Conservation (phyloP, 2,329 filamentous ascomycete species). For the Fusarium hainanense region DNA sequence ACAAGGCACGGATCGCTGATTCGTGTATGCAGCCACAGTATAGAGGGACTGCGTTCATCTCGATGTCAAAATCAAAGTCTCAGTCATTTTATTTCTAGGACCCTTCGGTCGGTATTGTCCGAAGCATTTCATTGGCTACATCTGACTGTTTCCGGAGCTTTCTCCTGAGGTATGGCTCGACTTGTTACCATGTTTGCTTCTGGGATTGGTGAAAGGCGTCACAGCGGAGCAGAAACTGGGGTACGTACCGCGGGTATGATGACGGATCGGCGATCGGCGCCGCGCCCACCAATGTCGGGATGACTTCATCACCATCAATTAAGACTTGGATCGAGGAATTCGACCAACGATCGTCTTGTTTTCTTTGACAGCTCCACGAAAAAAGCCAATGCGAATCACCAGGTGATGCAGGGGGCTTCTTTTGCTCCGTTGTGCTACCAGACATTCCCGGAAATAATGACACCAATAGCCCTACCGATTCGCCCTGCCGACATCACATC, state of each 20-base stretch:
- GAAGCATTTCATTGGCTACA: neutral
- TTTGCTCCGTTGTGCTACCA: conserved; percentile 9
- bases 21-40: conserved; percentile 6
- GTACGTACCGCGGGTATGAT: conserved; percentile 25
- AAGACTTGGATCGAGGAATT: conserved; percentile 37
- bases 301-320: conserved; percentile 43
- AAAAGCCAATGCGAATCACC: conserved; percentile 6
- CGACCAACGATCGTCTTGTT: conserved; percentile 29
- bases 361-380: neutral
- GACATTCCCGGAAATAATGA: conserved; percentile 24
- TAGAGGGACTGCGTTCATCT: neutral
- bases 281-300: conserved; percentile 25
- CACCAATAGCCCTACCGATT: conserved; percentile 25
- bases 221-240: conserved; percentile 29
- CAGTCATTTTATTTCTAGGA: neutral
- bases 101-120: neutral
- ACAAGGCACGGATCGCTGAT: neutral
- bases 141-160: conserved; percentile 4
- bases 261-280: conserved; percentile 37
- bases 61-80: conserved; percentile 11
- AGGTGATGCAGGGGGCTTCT: conserved; percentile 18
- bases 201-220: conserved; percentile 17
- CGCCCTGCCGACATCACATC: conserved; percentile 15
- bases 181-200: neutral
- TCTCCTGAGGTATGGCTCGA: neutral